Base-by-base conservation (phyloP, 2,329 filamentous ascomycete species). In the Phyllosticta paracitricarpa region DNA sequence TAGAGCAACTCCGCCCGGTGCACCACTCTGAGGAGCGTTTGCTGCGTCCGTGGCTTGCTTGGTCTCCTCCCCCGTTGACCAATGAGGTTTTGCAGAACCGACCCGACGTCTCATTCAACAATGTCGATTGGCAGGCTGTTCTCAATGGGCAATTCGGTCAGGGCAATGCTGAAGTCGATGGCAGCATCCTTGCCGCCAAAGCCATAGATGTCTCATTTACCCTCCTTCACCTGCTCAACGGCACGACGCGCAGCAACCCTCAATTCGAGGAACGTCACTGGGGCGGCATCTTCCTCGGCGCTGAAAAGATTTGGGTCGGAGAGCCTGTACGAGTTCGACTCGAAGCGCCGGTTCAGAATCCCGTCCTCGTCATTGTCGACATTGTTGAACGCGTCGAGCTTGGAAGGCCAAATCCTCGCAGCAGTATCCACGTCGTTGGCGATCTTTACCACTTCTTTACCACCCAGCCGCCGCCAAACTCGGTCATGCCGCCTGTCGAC, bases 241-340 rank as follows among this genome's bases (percentile, higher is more conserved):
- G 28, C 76, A 72, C 22, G 14, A 66, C 69, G 1, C 67, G 75
- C 1, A 70, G 71, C 2, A 68, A 70, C 24, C 68, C 71, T 6
- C 75, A 74, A 14, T 62, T 70, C 2, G 74, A 79, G 60, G 76
- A 78, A 54, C 68, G 73, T 3, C 73, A 78, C 59, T 84, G 79
- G 69, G 79, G 80, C 61, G 81, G 80, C 33, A 73, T 84, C 57
- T 85, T 77, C 67, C 69, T 84, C 0, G 83, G 83, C 5, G 81
- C 79, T 1, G 83, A 85, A 66, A 84, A 84, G 69, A 75, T 84
- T 24, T 85, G 82, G 80, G 70, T 78, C 22, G 81, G 82, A n/a
- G 83, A 85, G 55, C 76, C 81, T 1, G 74, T 84, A 14, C 79
- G 83, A n/a, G 70, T 84, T 4, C 72, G 74, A 6, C 70, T 74